Evolutionary conservation across 371 early-diverging fungal genomes (phyloP).

Genomic region (Blastocladiella emersonii): DNA sequence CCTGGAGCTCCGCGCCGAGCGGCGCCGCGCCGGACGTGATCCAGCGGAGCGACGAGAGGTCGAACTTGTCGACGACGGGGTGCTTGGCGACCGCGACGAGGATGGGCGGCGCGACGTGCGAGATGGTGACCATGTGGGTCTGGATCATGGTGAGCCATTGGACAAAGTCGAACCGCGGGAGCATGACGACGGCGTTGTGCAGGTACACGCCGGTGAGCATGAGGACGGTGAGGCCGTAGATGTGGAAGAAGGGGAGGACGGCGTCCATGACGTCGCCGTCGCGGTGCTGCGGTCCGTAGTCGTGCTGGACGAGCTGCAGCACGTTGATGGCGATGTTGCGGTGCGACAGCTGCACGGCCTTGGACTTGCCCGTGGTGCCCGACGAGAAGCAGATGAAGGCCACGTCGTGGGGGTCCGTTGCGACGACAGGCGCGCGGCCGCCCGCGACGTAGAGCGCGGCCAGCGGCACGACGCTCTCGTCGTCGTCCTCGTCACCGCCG

Average conservation of each 20-base stretch:
- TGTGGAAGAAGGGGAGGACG: slow-evolving; percentile 67
- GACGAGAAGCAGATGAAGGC: slow-evolving; percentile 13
- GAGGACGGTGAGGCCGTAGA: slow-evolving; percentile 46
- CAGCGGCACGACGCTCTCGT: too few species aligned
- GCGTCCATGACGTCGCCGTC: slow-evolving; percentile 25
- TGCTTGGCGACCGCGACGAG: slow-evolving; percentile 44
- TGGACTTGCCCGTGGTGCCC: slow-evolving; percentile 19
- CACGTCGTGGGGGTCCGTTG: too few species aligned
- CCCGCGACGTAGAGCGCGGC: too few species aligned
- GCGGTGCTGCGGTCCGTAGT: slow-evolving; percentile 17
- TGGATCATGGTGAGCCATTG: slow-evolving; percentile 42
- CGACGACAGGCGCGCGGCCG: too few species aligned
- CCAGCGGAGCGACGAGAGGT: slow-evolving; percentile 43
- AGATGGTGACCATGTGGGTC: slow-evolving; percentile 47
- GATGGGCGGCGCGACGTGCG: slow-evolving; percentile 68
- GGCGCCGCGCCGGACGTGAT: slow-evolving; percentile 73
- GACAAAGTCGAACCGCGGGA: slow-evolving; percentile 44
- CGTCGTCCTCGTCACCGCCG: too few species aligned
- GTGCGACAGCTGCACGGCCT: slow-evolving; percentile 74
- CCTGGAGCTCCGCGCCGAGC: slow-evolving; percentile 36
- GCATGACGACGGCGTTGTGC: slow-evolving; percentile 28
- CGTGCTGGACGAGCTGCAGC: slow-evolving; percentile 30
- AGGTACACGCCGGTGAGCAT: slow-evolving; percentile 9
- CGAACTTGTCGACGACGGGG: slow-evolving; percentile 49
- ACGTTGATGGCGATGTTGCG: slow-evolving; percentile 57